Evolutionary conservation across 768 basidiomycete genomes (phyloP).

Genomic region (Boletales sp.): DNA sequence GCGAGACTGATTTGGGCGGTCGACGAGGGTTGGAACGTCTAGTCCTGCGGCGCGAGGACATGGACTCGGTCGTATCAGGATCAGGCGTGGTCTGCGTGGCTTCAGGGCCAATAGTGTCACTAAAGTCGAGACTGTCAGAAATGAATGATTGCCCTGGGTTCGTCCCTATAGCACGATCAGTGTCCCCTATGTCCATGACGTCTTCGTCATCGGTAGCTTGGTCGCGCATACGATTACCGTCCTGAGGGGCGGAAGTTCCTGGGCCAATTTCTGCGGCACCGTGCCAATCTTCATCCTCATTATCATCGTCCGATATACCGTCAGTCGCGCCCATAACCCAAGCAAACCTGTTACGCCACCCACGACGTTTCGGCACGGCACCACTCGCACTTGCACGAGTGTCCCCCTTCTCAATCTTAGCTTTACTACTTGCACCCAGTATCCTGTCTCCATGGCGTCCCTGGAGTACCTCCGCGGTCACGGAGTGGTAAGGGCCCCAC

Average conservation of each 20-base stretch:
- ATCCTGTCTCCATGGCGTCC: not conserved
- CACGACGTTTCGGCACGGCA: not conserved
- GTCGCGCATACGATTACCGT: not conserved
- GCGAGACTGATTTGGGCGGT: constrained; percentile 11
- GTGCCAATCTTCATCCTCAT: constrained; percentile 22
- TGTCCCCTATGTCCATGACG: not conserved
- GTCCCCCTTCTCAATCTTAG: not conserved
- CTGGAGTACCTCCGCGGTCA: constrained; percentile 8
- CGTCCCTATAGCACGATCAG: constrained; percentile 12
- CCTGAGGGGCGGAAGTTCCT: not conserved
- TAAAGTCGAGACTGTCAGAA: constrained; percentile 4
- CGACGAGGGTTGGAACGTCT: constrained; percentile 17
- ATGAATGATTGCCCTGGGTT: constrained; percentile 13
- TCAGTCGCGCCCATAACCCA: constrained; percentile 14
- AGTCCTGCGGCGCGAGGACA: constrained; percentile 14
- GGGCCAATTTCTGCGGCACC: not conserved
- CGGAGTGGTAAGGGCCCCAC: constrained; percentile 27
- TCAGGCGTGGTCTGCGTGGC: not conserved
- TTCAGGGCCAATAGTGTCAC: not conserved
- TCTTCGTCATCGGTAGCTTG: not conserved
- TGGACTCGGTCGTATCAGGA: not conserved
- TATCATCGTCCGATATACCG: constrained; percentile 13
- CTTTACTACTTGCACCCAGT: not conserved
- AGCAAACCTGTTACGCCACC: constrained; percentile 4
- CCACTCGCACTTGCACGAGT: not conserved